Base-by-base conservation (phyloP, 345 rosid genomes). In the Corchorus olitorius region DNA sequence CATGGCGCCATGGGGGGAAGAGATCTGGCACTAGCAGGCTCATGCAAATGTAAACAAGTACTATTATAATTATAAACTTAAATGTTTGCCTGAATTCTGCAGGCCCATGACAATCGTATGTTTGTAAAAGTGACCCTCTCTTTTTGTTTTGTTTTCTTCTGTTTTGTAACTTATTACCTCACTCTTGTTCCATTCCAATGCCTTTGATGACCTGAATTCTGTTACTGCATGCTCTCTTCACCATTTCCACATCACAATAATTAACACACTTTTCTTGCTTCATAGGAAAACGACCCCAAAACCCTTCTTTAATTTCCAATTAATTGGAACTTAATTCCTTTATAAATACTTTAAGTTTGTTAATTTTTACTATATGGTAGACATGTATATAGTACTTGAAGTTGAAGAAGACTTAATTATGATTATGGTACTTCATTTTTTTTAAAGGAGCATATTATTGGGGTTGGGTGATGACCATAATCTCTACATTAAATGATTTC, bases 21-120 rank as follows among this genome's bases (percentile, higher is more conserved):
- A 27, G 27, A 27, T 27, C 27, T 27, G 27, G 27, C 27, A 27
- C 27, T 27, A 58, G 52, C 15, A 20, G 52, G 19, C 52, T 66
- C 34, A 48, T 45, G 52, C 43, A 41, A 52, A 17, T 3, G 9
- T 22, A 43, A 41, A 67, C 70, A 67, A 67, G 62, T 74, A 20
- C 50, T 50, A 49, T 76, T 72, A 60, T 39, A 39, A 39, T 3
- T 39, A 6, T 39, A 27, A 27, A 27, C 27, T 27, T 27, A 27
- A 0, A 27, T 55, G 11, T 8, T 8, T 34, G 15, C 75, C 73
- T 37, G 75, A 77, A 55, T 49, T 62, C 54, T 77, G 72, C 69
- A 61, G 68, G 70, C 49, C 64, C 79, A 49, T 63, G 65, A 58
- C 66, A 64, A 49, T 60, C 41, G 58, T 37, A 54, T 62, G 77